Base-by-base conservation (phyloP, 2,329 filamentous ascomycete species). In the Chrysoporthe puriensis region DNA sequence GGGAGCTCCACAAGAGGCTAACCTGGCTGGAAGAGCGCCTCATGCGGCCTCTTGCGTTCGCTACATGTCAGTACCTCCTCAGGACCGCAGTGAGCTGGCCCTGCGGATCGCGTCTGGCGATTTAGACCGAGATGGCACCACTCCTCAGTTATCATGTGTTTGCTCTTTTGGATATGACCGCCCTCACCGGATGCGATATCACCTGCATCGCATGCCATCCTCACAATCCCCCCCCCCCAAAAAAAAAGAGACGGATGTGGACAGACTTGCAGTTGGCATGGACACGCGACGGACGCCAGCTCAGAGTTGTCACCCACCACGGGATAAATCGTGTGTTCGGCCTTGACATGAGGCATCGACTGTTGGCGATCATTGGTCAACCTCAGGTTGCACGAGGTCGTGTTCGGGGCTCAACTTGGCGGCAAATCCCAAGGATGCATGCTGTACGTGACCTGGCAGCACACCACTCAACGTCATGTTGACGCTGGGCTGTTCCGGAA, bases 371-470 rank as follows among this genome's bases (percentile, higher is more conserved):
- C 26, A 64, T 60, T 56, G 26, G 62, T n/a, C 62, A 54, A 54
- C 13, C 8, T 21, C 32, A 13, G 40, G 52, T 26, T 4, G 43
- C n/a, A 44, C 21, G 21, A 44, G 36, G 50, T 44, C 21, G 6
- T 32, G 6, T 26, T n/a, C 54, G n/a, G 26, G 13, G 13, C 54
- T 13, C 36, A 59, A 52, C 21, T 32, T 16, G 43, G 18, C 61
- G 54, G 54, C 44, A 58, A 40, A 61, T 44, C 34, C 26, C 26
- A 43, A 54, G 54, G 54, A 52, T 60, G 44, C 61, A 61, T 60
- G 4, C 50, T 14, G 26, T 16, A 54, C 21, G 13, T 46, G 34
- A 42, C 13, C 6, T 57, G 16, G 18, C 16, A 36, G 54, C 18
- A n/a, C 26, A 1, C 50, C 14, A n/a, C 6, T 40, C 34, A 26